Evolutionary conservation across 805 yeast species (phyloP), one percentile per base, ranked within the genome.

Genomic region (Wickerhamomyces queroliae): DNA sequence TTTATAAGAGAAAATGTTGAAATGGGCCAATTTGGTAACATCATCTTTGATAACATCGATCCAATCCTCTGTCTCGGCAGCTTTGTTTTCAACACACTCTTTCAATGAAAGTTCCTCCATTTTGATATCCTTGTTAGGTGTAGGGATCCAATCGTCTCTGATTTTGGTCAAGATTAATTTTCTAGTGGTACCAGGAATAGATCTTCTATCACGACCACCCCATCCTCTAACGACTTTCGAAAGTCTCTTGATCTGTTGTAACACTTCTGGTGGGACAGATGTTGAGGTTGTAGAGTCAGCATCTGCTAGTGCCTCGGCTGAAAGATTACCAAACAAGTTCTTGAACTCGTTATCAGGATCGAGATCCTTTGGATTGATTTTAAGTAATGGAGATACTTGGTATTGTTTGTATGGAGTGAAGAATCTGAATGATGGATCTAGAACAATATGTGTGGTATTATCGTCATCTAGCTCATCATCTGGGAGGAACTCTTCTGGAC

Each of bases 91-190:
- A 5, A 69, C 48, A 2, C 74, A 45, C 12, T 75, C 75, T 2
- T 56, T 60, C 1, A 44, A 42, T 0, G 53, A 56, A 10, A 82
- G 45, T 48, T 77, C 79, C 12, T 75, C 78, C 86, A 83, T 77
- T 1, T 59, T 50, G 29, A 85, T 51, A 12, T 83, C 82, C 44
- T 78, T 81, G 40, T 70, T 68, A 21, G 72, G 62, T 0, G 86
- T 76, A 1, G 95, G 95, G 7, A 84, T 54, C 86, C 90, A 86
- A 54, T 84, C 90, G 43, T 83, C 89, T 54, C 83, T 74, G 33
- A 87, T 77, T 50, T 80, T 80, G 0, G 95, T 79, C 44, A 88
- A 64, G 11, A 74, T 65, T 35, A 87, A 62, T 49, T 83, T 83
- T 45, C 88, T 70, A 0, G 77, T 61, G 1, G 86, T 76, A 21